These are phyloP conservation scores for Citeromyces hawaiiensis DNA, from an alignment of 1,139 yeast genomes.

Conservation along the genomic window DNA sequence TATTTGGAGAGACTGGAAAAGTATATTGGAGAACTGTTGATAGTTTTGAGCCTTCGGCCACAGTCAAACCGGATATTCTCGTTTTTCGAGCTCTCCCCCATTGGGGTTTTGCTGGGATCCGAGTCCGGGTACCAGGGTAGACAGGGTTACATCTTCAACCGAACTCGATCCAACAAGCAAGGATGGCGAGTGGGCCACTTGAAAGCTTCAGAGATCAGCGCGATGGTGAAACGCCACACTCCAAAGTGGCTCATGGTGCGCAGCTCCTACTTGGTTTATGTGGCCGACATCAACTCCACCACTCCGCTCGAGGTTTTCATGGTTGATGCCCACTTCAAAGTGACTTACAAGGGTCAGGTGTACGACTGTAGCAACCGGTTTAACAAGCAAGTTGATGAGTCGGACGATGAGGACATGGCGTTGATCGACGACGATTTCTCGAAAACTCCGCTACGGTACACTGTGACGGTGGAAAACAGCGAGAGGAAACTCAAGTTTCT, in stretches of 20 bases:
- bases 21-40: slow-evolving; percentile 51
- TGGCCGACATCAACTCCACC: slow-evolving; percentile 74
- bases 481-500: slow-evolving; percentile 70
- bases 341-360: slow-evolving; percentile 34
- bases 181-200: slow-evolving; percentile 96
- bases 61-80: slow-evolving; percentile 75
- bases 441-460: slow-evolving; percentile 20
- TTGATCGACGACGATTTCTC: neutral
- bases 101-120: slow-evolving; percentile 71
- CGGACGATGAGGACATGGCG: slow-evolving; percentile 4
- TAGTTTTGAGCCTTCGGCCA: slow-evolving; percentile 52
- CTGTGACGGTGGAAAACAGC: slow-evolving; percentile 62
- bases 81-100: slow-evolving; percentile 81
- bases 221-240: slow-evolving; percentile 81
- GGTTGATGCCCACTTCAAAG: slow-evolving; percentile 59
- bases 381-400: slow-evolving; percentile 10
- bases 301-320: slow-evolving; percentile 84
- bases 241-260: slow-evolving; percentile 87
- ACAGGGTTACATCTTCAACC: slow-evolving; percentile 72
- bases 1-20: slow-evolving; percentile 27
- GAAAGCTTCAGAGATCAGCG: slow-evolving; percentile 62
- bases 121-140: slow-evolving; percentile 79
- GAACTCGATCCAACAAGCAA: slow-evolving; percentile 74
- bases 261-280: slow-evolving; percentile 74
- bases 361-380: slow-evolving; percentile 32